These are phyloP conservation scores for Zasmidium cellare DNA, from an alignment of 2,329 filamentous ascomycete species.

Conservation along the genomic window DNA sequence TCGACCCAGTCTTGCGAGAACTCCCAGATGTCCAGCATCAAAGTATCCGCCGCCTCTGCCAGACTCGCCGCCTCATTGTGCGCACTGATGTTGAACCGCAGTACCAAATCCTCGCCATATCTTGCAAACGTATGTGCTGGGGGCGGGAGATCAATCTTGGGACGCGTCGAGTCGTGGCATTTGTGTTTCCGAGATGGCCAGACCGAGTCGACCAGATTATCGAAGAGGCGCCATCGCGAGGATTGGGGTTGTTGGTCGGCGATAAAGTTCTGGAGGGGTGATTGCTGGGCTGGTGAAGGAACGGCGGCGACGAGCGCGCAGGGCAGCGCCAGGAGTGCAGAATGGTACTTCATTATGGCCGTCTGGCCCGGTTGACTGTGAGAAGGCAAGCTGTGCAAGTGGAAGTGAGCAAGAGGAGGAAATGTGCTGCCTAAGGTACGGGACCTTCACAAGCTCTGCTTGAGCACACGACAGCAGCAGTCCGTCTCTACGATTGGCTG, in stretches of 20 bases:
- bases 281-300: conserved; percentile 16
- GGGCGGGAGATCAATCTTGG: conserved; percentile 1
- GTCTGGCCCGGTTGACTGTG: background rate
- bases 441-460: background rate
- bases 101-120: conserved; percentile 81
- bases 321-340: conserved; percentile 12
- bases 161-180: background rate
- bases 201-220: conserved; percentile 10
- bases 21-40: conserved; percentile 90
- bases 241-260: conserved; percentile 1
- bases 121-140: conserved; percentile 32
- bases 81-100: conserved; percentile 79
- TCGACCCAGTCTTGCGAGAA: conserved; percentile 81
- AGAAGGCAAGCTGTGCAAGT: background rate
- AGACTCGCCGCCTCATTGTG: conserved; percentile 68
- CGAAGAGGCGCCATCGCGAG: conserved; percentile 19
- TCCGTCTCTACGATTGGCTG: background rate
- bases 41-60: conserved; percentile 68
- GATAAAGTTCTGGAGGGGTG: conserved; percentile 8
- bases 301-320: conserved; percentile 17
- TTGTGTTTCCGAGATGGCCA: background rate
- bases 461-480: background rate
- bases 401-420: background rate
- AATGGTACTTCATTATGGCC: conserved; percentile 10
- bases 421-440: background rate